Evolutionary conservation across 2,329 filamentous ascomycete genomes (phyloP), one percentile per base, ranked within the genome.

Genomic region (Aspergillus candidus): DNA sequence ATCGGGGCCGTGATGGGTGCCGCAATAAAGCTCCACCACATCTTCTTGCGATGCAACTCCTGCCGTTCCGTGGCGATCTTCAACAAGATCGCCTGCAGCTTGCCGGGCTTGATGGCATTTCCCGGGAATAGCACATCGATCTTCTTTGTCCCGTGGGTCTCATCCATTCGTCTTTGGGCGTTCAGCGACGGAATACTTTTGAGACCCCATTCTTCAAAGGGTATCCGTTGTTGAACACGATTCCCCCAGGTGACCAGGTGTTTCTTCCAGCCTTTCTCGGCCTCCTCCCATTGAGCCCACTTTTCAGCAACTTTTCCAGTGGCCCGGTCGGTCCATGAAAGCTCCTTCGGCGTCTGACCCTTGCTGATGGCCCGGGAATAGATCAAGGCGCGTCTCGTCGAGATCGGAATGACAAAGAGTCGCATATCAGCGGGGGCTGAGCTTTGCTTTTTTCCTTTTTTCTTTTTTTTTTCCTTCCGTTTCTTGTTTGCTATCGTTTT

Each of bases 201-300:
- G 54, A 98, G 76, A 0, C 88, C 89, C 93, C 93, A 98, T 83
- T 98, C 93, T 69, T 97, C 87, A 65, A 87, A 96, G 3, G 93
- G 87, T 58, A 98, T 94, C 50, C 88, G 81, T 57, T 87, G 83
- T 49, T 98, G 79, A 12, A 88, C 81, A 38, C 81, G 74, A 69
- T 98, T 96, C 44, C 93, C 93, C 66, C 91, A 94, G 47, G 78
- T 76, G 41, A 93, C 91, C 14, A 96, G 76, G 56, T 81, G 81
- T 62, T 85, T 88, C 73, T 96, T 88, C 93, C 93, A 97, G 42
- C 87, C 86, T 35, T 75, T 75, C 13, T 90, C 82, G 54, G 84
- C 84, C 64, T 84, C 82, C 68, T 97, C 93, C 90, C 91, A 97
- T 46, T 74, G 72, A 4, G 86, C 78, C 91, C 91, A 97, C 35